Evolutionary conservation across 1,284 basidiomycete genomes (phyloP).

Genomic region (Porogramme epimiltina): DNA sequence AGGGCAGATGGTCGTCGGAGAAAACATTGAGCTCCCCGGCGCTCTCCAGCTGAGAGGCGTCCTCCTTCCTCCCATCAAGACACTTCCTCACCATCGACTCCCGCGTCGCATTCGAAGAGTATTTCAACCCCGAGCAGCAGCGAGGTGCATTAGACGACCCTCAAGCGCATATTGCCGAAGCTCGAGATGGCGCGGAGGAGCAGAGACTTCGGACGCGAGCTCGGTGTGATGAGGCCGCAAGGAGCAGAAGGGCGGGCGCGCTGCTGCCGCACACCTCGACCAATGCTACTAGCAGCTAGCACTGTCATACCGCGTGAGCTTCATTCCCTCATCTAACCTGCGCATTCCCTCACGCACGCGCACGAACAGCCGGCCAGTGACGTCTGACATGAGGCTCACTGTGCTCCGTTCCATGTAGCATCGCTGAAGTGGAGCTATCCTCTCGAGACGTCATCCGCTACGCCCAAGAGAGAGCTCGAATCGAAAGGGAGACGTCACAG

Average conservation of each 20-base stretch:
- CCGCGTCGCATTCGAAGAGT: slow-evolving; percentile 25
- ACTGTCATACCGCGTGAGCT: slow-evolving; percentile 26
- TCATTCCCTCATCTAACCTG: neutral
- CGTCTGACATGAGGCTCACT: slow-evolving; percentile 16
- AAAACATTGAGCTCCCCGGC: no score
- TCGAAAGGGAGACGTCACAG: slow-evolving; percentile 17
- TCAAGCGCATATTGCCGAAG: slow-evolving; percentile 23
- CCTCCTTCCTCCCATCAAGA: slow-evolving; percentile 3
- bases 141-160: slow-evolving; percentile 23
- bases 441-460: slow-evolving; percentile 22
- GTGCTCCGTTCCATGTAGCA: slow-evolving; percentile 23
- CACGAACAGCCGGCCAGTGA: slow-evolving; percentile 3
- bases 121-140: slow-evolving; percentile 21
- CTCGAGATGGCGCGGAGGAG: slow-evolving; percentile 24
- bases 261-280: slow-evolving; percentile 22
- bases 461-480: slow-evolving; percentile 9
- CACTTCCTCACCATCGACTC: slow-evolving; percentile 26
- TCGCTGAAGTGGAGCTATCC: slow-evolving; percentile 20
- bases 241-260: slow-evolving; percentile 19
- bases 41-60: no score
- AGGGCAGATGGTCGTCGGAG: no score
- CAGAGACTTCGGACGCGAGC: slow-evolving; percentile 24
- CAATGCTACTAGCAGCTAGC: slow-evolving; percentile 30
- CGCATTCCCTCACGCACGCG: slow-evolving; percentile 6
- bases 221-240: slow-evolving; percentile 22